phyloP scores from a whole-genome alignment of 345 rosid species.

The Geranium rotundifolium region DNA sequence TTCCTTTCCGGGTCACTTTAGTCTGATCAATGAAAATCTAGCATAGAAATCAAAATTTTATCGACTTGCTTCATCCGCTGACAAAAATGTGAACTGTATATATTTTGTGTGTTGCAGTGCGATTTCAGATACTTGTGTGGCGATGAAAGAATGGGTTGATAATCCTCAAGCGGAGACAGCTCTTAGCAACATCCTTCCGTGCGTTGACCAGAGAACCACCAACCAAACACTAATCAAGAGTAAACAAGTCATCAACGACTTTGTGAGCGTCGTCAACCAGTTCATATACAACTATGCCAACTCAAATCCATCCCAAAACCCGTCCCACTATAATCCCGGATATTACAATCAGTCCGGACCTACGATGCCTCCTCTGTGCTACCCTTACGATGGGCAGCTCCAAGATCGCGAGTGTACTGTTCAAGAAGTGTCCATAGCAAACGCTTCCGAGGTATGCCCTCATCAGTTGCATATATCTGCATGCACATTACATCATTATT shows the following conservation, averaged over 20 bases:
- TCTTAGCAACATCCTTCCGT: slow-evolving; percentile 83
- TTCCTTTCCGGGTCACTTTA: not conserved
- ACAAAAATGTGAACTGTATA: not conserved
- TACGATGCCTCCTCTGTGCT: slow-evolving; percentile 80
- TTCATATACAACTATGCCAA: slow-evolving; percentile 70
- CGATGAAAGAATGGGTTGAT: slow-evolving; percentile 95
- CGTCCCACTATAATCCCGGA: slow-evolving; percentile 34
- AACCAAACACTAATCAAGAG: slow-evolving; percentile 73
- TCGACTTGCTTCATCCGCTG: not conserved
- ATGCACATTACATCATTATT: too few relatives aligned
- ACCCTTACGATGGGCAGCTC: slow-evolving; percentile 53
- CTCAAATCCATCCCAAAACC: slow-evolving; percentile 44
- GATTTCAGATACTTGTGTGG: slow-evolving; percentile 74
- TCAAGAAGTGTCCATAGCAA: slow-evolving; percentile 59
- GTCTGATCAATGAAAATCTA: not conserved
- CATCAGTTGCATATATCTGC: too few relatives aligned
- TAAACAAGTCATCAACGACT: slow-evolving; percentile 72
- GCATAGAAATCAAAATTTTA: not conserved
- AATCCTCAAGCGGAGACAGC: slow-evolving; percentile 84
- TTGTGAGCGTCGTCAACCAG: slow-evolving; percentile 70
- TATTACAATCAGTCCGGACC: slow-evolving; percentile 88
- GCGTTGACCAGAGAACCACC: slow-evolving; percentile 78
- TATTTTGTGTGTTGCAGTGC: slow-evolving; percentile 36
- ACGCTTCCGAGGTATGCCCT: slow-evolving; percentile 63
- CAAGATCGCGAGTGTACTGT: slow-evolving; percentile 49